Base-by-base conservation (phyloP, 495 filamentous ascomycete genomes). In the Bathelium albidoporum region DNA sequence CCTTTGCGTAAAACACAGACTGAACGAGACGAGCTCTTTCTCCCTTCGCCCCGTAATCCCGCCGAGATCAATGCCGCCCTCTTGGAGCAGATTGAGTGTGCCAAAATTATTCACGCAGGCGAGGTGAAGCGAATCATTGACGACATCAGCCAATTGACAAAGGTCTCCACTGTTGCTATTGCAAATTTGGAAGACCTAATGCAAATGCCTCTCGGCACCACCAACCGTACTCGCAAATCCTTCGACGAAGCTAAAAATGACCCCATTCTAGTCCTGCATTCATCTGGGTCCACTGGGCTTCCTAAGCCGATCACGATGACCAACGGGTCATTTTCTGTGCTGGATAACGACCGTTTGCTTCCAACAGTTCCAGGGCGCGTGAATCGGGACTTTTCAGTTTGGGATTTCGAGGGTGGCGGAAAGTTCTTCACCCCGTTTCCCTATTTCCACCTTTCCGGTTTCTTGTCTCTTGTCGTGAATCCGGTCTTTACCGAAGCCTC, bases 271-370 rank as follows among this genome's bases (percentile, higher is more conserved):
- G 43, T 68, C 20, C 22, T 68, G 9, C 62, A 68, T 26, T 68
- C 66, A 2, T 68, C 66, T 1, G 66, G 66, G 1, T 68, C 66
- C 10, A 68, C 63, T 39, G 66, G 62, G 1, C 1, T 58, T n/a
- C 66, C 66, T 1, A 68, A 68, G 53, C 63, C 66, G 1, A 68
- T 68, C 3, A 44, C 55, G 0, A 63, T 63, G 60, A 68, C 66
- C 16, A 58, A 68, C 32, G 63, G 62, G 5, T 61, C 60, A 7
- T 68, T 68, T 26, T 59, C 66, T 1, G 64, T 61, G 10, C 26
- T 65, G 1, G 66, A 68, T 39, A 62, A 59, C 20, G 62, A 67
- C 16, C 43, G 59, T 49, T 22, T 60, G 22, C 45, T 68, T 32
- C 66, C 66, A 7, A 60, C 11, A 1, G 34, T 45, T 12, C 52